phyloP scores from a whole-genome alignment of 2,329 filamentous ascomycete species.

The Claviceps purpurea region DNA sequence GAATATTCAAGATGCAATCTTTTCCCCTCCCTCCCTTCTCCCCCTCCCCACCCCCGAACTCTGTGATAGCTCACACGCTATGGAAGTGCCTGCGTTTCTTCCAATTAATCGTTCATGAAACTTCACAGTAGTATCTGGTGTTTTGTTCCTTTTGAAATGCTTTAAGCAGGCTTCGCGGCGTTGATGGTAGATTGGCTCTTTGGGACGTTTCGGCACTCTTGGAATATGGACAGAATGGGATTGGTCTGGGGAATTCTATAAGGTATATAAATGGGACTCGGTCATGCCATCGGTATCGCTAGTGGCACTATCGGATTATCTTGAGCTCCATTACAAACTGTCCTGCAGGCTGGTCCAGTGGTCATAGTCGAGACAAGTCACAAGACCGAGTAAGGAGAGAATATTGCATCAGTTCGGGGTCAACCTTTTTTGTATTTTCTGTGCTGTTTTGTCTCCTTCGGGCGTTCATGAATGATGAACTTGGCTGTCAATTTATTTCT shows the following conservation, averaged over 20 bases:
- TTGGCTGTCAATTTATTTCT: too few relatives aligned
- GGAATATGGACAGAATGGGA: background rate
- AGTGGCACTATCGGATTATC: background rate
- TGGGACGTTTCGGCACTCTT: background rate
- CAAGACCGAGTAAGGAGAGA: too few relatives aligned
- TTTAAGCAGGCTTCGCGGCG: background rate
- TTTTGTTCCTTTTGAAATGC: background rate
- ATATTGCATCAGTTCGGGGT: too few relatives aligned
- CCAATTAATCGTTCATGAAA: background rate
- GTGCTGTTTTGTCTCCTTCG: too few relatives aligned
- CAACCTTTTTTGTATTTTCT: too few relatives aligned
- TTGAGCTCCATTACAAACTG: background rate
- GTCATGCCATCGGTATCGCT: background rate
- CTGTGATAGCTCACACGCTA: background rate
- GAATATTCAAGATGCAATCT: background rate
- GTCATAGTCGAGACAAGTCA: too few relatives aligned
- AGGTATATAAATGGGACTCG: too few relatives aligned
- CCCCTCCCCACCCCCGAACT: too few relatives aligned
- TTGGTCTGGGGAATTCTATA: background rate
- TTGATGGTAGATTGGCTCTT: background rate
- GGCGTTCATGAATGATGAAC: too few relatives aligned
- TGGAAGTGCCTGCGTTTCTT: background rate
- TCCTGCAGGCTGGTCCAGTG: too few relatives aligned
- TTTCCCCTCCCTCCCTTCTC: too few relatives aligned
- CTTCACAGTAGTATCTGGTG: background rate